phyloP scores from a whole-genome alignment of 768 basidiomycete species.

The Mycena olivaceomarginata region DNA sequence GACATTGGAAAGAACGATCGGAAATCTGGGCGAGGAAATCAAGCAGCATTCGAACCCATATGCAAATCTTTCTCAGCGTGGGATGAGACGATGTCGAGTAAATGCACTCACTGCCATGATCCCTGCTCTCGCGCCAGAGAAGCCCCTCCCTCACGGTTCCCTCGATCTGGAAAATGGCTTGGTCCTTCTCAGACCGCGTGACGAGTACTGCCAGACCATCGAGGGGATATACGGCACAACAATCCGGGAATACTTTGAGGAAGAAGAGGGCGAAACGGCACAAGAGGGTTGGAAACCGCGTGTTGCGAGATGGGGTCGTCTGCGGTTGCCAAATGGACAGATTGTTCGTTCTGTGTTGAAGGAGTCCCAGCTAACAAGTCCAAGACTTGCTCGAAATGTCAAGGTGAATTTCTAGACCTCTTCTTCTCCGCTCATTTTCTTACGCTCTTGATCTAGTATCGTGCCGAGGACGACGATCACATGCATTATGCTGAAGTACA shows the following conservation, averaged over 20 bases:
- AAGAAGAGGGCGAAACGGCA: neutral
- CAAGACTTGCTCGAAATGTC: constrained; percentile 23
- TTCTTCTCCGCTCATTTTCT: neutral
- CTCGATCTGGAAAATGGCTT: constrained; percentile 8
- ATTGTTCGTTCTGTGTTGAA: constrained; percentile 43
- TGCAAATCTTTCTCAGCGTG: constrained; percentile 11
- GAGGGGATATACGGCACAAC: neutral
- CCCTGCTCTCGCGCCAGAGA: neutral
- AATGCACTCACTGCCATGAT: constrained; percentile 8
- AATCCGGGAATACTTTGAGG: neutral
- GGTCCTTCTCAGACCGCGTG: neutral
- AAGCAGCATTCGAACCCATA: constrained; percentile 25
- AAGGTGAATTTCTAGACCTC: constrained; percentile 13
- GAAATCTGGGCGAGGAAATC: constrained; percentile 23
- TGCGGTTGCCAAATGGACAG: constrained; percentile 48
- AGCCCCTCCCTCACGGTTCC: neutral
- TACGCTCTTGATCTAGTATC: neutral
- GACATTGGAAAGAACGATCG: constrained; percentile 20
- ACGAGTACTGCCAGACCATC: constrained; percentile 8
- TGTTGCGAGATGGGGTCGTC: constrained; percentile 40
- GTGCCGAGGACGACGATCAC: neutral
- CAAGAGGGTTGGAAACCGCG: neutral
- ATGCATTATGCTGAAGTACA: constrained; percentile 37
- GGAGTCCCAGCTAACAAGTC: constrained; percentile 19
- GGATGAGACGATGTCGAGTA: neutral